Conservation (phyloP, 139 green algal genomes). For the Chlamydomonas asymmetrica region DNA sequence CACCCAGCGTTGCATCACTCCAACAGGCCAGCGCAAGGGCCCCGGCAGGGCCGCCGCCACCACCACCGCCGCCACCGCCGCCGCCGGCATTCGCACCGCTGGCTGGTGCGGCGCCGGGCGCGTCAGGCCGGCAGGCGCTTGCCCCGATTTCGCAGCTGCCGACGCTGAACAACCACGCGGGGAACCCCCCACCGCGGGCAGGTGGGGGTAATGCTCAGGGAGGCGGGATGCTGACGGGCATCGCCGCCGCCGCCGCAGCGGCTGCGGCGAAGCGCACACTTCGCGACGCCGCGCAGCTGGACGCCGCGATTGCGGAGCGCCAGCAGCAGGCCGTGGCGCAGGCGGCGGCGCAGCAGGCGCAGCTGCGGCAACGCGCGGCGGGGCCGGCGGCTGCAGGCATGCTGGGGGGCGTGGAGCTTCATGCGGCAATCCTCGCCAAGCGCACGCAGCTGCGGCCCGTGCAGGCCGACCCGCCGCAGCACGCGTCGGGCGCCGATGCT, state of each 20-base stretch:
- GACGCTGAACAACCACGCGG: neutral
- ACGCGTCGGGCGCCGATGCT: neutral
- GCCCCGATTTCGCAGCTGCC: neutral
- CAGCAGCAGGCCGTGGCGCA: neutral
- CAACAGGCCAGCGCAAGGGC: no score
- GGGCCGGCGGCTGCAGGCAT: neutral
- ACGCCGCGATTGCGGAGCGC: no score
- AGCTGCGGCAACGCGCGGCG: neutral
- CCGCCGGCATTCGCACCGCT: neutral
- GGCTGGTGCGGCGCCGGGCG: no score
- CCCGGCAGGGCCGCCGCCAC: no score
- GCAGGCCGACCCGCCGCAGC: slow-evolving; percentile 2
- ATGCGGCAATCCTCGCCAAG: slow-evolving; percentile 48
- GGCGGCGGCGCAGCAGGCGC: neutral
- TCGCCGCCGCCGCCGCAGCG: slow-evolving; percentile 9
- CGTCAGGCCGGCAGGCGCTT: no score
- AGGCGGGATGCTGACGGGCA: slow-evolving; percentile 1
- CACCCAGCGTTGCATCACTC: neutral
- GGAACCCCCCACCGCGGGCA: no score
- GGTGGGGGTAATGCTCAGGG: neutral
- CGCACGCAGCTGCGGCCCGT: slow-evolving; percentile 48
- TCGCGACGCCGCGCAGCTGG: no score
- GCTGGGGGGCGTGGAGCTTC: slow-evolving; percentile 32
- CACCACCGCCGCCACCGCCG: neutral
- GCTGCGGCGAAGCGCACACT: neutral